Evolutionary conservation across 2,329 filamentous ascomycete species (phyloP), one percentile per base, ranked within the genome.

Genomic region (Cercospora zeina): DNA sequence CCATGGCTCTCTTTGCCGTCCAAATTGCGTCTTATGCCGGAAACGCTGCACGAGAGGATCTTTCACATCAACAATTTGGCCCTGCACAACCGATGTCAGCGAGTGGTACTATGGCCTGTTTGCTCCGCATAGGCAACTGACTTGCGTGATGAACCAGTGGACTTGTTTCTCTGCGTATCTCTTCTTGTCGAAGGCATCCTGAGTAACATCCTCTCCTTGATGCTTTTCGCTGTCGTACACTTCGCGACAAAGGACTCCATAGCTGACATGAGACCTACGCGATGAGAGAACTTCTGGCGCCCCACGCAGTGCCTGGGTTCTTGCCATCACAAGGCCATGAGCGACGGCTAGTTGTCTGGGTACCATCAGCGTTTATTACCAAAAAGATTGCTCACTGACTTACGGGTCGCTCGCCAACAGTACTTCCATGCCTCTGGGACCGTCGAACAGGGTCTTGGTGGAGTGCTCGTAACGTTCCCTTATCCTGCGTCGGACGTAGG

Each of bases 401-500:
- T 54, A 54, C 50, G 57, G 62, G 16, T 62, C 56, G 4, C 42
- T 47, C 9, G 74, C 72, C 14, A 77, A 71, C 3, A 74, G 69
- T 0, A 77, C 70, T 21, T 59, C 66, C 19, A 76, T 69, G 1
- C 62, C 66, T 6, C 58, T 63, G 5, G 39, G 33, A 30, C 61
- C 62, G 10, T 36, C 31, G 5, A 63, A 45, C 1, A 16, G 27
- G 3, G 27, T 16, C 30, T 59, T 69, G 0, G 61, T 59, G 27
- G 66, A 62, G 4, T 51, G 36, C 8, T 71, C 68, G 57, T 78
- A 79, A 27, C 74, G 72, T 7, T 68, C 68, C 34, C 70, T 67
- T 1, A 79, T 69, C 6, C 70, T 65, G 1, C 70, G 65, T 51
- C 77, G 77, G 4, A 80, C 74, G 62, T 81, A 80, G 14, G 73